Evolutionary conservation across 768 basidiomycete species (phyloP).

Genomic region (Lactarius psammicola): DNA sequence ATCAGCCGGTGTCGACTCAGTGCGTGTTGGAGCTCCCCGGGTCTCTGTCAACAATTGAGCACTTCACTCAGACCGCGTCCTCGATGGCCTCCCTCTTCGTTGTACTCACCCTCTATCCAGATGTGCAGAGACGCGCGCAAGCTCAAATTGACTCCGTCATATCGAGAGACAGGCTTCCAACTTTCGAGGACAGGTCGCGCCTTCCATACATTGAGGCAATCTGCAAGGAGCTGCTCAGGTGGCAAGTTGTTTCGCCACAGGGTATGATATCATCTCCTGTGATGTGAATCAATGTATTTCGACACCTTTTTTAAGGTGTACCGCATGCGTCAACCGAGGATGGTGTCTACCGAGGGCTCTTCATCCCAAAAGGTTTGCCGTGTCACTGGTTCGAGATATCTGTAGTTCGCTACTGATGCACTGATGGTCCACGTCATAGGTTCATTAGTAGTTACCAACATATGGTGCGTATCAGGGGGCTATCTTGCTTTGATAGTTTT

Average conservation of each 20-base stretch:
- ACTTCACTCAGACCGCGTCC: conserved; percentile 2
- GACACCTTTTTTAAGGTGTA: not conserved
- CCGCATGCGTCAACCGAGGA: conserved; percentile 1
- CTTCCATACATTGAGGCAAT: too few species aligned
- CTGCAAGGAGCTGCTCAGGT: too few species aligned
- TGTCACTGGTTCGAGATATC: not conserved
- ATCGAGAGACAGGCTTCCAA: conserved; percentile 18
- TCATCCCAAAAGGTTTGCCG: conserved; percentile 16
- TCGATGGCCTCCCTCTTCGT: conserved; percentile 14
- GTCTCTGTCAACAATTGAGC: not conserved
- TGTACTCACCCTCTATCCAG: conserved; percentile 18
- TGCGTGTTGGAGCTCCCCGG: not conserved
- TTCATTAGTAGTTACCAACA: not conserved
- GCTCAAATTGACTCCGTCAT: conserved; percentile 23
- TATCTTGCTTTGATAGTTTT: not conserved
- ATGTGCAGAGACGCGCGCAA: conserved; percentile 22
- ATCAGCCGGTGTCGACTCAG: conserved; percentile 5
- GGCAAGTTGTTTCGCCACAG: conserved; percentile 4
- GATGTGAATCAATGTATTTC: conserved; percentile 6
- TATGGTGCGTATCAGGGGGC: not conserved
- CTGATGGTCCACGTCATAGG: not conserved
- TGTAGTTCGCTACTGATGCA: not conserved
- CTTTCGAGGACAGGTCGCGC: conserved; percentile 2
- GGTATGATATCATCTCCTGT: conserved; percentile 9
- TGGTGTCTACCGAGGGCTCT: not conserved